phyloP scores from a whole-genome alignment of 345 rosid genomes.

The Iberis pinnata region DNA sequence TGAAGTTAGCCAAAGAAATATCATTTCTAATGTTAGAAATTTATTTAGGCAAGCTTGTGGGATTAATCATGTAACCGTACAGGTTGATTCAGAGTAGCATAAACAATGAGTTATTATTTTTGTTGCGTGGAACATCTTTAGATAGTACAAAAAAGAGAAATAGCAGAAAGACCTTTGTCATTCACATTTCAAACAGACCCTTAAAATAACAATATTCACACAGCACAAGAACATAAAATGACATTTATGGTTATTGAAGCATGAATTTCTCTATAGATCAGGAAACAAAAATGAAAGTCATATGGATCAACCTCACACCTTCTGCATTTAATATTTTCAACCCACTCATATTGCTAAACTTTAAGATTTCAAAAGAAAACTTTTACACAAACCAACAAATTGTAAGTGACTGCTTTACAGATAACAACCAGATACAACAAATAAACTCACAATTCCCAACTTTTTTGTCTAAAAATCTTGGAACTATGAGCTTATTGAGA shows the following conservation, averaged over 20 bases:
- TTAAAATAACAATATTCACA: background rate
- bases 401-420: no score
- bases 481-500: no score
- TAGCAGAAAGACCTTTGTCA: background rate
- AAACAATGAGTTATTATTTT: background rate
- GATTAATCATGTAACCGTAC: conserved; percentile 64
- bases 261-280: no score
- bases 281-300: no score
- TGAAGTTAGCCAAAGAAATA: conserved; percentile 38
- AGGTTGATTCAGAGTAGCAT: conserved; percentile 46
- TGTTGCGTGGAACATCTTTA: background rate
- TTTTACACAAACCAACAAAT: no score
- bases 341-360: no score
- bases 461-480: no score
- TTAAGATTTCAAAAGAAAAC: no score
- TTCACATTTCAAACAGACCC: background rate
- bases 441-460: no score
- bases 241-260: background rate
- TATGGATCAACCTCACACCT: no score
- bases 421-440: no score
- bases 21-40: conserved; percentile 43
- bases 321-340: no score
- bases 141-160: background rate
- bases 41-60: conserved; percentile 45
- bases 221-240: conserved; percentile 1